These are phyloP conservation scores for Scheffersomyces cryptocercus DNA, from an alignment of 1,139 yeast species.

Conservation along the genomic window DNA sequence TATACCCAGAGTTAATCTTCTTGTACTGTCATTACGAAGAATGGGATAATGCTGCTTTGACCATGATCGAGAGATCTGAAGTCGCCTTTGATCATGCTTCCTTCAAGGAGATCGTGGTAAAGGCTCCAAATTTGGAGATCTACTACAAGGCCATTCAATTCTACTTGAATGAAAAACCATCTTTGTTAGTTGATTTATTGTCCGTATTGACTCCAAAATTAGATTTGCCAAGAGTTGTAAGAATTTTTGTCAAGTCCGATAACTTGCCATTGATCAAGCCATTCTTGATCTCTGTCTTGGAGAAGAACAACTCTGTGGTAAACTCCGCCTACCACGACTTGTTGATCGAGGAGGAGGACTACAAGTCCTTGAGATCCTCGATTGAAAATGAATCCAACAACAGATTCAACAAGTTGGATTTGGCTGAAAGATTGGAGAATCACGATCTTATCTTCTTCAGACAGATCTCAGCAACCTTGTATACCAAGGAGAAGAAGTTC, in stretches of 20 bases:
- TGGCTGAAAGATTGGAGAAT: constrained; percentile 91
- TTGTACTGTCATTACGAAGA: constrained; percentile 97
- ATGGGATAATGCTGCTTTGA: constrained; percentile 97
- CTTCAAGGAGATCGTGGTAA: constrained; percentile 91
- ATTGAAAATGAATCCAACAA: constrained; percentile 80
- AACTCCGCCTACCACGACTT: constrained; percentile 95
- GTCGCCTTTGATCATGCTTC: constrained; percentile 92
- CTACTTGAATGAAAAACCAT: constrained; percentile 90
- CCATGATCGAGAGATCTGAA: constrained; percentile 96
- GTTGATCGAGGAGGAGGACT: constrained; percentile 94
- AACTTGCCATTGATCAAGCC: constrained; percentile 95
- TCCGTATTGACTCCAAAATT: constrained; percentile 86
- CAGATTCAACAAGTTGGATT: constrained; percentile 86
- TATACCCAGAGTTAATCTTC: constrained; percentile 96
- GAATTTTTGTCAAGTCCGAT: constrained; percentile 93
- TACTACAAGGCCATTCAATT: constrained; percentile 97
- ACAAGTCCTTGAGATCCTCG: constrained; percentile 82
- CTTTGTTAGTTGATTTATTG: constrained; percentile 82
- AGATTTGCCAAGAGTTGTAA: constrained; percentile 92
- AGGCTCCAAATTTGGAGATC: constrained; percentile 94
- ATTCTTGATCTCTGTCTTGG: constrained; percentile 87
- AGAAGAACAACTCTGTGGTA: constrained; percentile 86
- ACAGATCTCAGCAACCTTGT: constrained; percentile 92
- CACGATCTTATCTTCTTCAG: constrained; percentile 90
- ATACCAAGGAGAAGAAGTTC: constrained; percentile 93